phyloP scores from a whole-genome alignment of 2,329 filamentous ascomycete genomes.

The Samsoniella hepiali region DNA sequence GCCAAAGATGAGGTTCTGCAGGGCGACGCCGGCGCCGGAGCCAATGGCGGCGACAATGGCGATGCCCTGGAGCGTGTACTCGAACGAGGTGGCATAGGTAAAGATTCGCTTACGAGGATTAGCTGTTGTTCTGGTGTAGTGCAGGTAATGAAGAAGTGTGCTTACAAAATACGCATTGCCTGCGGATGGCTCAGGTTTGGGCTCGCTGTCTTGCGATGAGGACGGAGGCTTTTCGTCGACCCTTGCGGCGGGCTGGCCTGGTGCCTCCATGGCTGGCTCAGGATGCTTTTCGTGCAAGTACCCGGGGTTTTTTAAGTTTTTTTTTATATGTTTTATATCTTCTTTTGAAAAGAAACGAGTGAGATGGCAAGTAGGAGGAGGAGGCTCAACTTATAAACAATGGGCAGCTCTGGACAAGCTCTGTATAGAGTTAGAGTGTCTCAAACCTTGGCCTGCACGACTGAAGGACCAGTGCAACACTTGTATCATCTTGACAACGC shows the following conservation, averaged over 20 bases:
- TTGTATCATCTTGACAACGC: conserved; percentile 1
- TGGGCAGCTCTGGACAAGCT: neutral
- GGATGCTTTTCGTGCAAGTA: neutral
- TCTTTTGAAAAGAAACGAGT: too few relatives aligned
- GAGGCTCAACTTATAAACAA: neutral
- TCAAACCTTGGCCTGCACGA: neutral
- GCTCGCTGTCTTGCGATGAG: neutral
- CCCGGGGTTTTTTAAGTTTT: neutral
- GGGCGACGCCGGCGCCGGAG: conserved; percentile 37
- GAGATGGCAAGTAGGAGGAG: too few relatives aligned
- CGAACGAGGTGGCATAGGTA: conserved; percentile 17
- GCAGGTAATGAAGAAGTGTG: neutral
- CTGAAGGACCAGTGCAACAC: neutral
- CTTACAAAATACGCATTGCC: conserved; percentile 15
- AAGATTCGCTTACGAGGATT: conserved; percentile 19
- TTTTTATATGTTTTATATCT: too few relatives aligned
- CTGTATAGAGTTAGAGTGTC: neutral
- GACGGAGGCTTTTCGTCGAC: neutral
- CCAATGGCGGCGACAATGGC: conserved; percentile 32
- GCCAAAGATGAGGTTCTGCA: conserved; percentile 40
- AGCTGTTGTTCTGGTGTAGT: neutral
- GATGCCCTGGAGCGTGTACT: conserved; percentile 20
- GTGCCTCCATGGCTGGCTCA: conserved; percentile 7
- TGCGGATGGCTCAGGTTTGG: neutral
- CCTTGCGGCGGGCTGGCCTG: neutral